A percentile compares a stretch with the other conserved stretches of the same genome.
These are phyloP conservation scores for Cephaloascus fragrans DNA, from an alignment of 805 yeast genomes.

Conservation along the genomic window DNA sequence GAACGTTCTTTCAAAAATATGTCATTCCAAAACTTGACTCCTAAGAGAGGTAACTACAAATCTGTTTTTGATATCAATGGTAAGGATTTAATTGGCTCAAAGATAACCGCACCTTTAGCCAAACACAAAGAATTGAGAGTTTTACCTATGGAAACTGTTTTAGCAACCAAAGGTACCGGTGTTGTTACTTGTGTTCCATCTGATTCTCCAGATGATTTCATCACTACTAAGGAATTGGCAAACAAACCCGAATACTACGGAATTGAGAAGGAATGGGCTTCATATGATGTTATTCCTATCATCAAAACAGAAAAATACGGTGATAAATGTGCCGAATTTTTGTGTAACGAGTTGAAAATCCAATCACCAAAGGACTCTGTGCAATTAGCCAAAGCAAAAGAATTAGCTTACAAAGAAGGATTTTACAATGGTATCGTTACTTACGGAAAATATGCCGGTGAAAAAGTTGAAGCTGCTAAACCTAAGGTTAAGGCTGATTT, in stretches of 20 bases:
- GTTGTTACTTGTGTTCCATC: slow-evolving; percentile 98
- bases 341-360: slow-evolving; percentile 82
- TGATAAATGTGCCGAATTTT: slow-evolving; percentile 72
- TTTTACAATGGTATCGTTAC: slow-evolving; percentile 82
- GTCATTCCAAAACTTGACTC: slow-evolving; percentile 91
- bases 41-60: slow-evolving; percentile 69
- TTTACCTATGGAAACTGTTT: slow-evolving; percentile 95
- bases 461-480: slow-evolving; percentile 86
- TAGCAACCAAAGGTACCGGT: slow-evolving; percentile 96
- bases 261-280: slow-evolving; percentile 81
- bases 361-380: slow-evolving; percentile 89
- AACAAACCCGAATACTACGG: slow-evolving; percentile 88
- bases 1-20: slow-evolving; percentile 95
- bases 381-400: slow-evolving; percentile 87
- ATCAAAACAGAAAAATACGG: slow-evolving; percentile 82
- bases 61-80: slow-evolving; percentile 59
- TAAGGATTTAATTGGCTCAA: slow-evolving; percentile 70
- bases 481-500: slow-evolving; percentile 77
- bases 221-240: slow-evolving; percentile 74
- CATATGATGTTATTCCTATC: slow-evolving; percentile 61
- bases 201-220: slow-evolving; percentile 96
- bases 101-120: slow-evolving; percentile 78
- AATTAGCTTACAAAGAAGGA: slow-evolving; percentile 92
- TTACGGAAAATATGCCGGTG: slow-evolving; percentile 77
- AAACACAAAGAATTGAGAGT: slow-evolving; percentile 62